These are phyloP conservation scores for Talaromyces sp. DNA, from an alignment of 2,329 filamentous ascomycete species.

Conservation along the genomic window DNA sequence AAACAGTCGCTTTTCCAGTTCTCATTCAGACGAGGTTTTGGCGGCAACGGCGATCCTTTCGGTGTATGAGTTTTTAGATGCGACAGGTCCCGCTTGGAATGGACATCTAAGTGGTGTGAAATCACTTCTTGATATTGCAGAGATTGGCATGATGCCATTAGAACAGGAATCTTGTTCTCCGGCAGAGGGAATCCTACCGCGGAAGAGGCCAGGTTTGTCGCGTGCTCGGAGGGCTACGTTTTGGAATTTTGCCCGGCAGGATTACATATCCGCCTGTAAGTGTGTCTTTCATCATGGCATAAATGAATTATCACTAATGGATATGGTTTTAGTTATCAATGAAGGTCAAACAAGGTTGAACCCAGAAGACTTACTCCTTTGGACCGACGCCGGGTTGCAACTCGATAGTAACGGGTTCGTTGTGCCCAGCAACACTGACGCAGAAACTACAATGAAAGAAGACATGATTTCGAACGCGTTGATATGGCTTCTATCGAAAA, in stretches of 20 bases:
- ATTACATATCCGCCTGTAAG: constrained; percentile 59
- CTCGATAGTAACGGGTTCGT: constrained; percentile 51
- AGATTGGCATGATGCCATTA: constrained; percentile 38
- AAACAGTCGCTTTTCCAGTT: constrained; percentile 41
- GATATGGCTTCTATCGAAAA: constrained; percentile 61
- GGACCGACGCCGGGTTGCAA: constrained; percentile 59
- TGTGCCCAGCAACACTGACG: constrained; percentile 40
- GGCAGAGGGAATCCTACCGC: constrained; percentile 28
- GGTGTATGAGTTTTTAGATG: constrained; percentile 64
- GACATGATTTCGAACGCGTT: constrained; percentile 61
- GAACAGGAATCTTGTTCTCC: constrained; percentile 41
- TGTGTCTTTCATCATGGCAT: neutral
- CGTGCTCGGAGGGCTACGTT: constrained; percentile 57
- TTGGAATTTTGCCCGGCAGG: constrained; percentile 63
- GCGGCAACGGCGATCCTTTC: constrained; percentile 63
- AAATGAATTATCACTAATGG: neutral
- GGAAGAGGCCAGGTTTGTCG: constrained; percentile 41
- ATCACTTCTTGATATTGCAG: constrained; percentile 50
- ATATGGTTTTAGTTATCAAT: constrained; percentile 45
- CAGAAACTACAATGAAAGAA: constrained; percentile 51
- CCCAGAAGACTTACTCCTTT: constrained; percentile 57
- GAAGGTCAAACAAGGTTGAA: constrained; percentile 57
- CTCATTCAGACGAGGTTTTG: constrained; percentile 53
- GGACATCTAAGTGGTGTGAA: constrained; percentile 62
- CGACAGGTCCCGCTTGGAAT: constrained; percentile 58